Percentiles rank a stretch among this genome's conserved stretches.
Conservation (phyloP, 768 basidiomycete species). For the Leccinellum rugosiceps region DNA sequence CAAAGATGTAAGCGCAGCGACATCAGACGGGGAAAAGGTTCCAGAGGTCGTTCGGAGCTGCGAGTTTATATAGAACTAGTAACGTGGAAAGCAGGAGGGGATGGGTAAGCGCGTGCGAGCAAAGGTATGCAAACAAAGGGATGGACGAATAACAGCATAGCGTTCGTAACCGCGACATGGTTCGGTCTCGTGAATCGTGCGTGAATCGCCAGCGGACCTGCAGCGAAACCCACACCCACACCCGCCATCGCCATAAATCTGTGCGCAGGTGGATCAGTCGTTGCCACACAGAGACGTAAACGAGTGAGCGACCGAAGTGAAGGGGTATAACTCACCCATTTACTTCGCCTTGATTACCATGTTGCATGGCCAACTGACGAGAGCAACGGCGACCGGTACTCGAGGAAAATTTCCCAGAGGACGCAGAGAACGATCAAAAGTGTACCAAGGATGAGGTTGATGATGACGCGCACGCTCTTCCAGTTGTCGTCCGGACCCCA, state of each 20-base stretch:
- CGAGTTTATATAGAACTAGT: conserved; percentile 38
- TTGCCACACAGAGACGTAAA: not conserved
- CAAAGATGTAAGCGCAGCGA: conserved; percentile 22
- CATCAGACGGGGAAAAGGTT: conserved; percentile 29
- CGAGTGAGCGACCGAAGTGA: not conserved
- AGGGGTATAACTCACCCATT: conserved; percentile 30
- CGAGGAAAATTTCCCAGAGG: conserved; percentile 42
- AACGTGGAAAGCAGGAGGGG: too few species aligned
- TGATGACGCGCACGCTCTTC: conserved; percentile 44
- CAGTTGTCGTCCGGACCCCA: conserved; percentile 47
- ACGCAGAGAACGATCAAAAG: conserved; percentile 40
- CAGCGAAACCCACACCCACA: conserved; percentile 40
- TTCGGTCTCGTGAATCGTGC: conserved; percentile 44
- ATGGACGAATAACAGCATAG: conserved; percentile 45
- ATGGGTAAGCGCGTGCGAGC: not conserved
- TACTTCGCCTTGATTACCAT: conserved; percentile 32
- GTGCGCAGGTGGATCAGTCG: not conserved
- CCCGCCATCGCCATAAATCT: conserved; percentile 47
- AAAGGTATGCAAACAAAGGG: not conserved
- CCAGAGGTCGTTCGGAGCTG: conserved; percentile 23
- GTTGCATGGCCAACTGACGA: conserved; percentile 37
- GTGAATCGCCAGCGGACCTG: conserved; percentile 40
- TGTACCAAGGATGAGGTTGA: conserved; percentile 43
- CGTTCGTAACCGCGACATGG: conserved; percentile 42
- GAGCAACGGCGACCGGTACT: conserved; percentile 15